Conservation (phyloP, 495 filamentous ascomycete genomes). For the Tuber umbilicatum region DNA sequence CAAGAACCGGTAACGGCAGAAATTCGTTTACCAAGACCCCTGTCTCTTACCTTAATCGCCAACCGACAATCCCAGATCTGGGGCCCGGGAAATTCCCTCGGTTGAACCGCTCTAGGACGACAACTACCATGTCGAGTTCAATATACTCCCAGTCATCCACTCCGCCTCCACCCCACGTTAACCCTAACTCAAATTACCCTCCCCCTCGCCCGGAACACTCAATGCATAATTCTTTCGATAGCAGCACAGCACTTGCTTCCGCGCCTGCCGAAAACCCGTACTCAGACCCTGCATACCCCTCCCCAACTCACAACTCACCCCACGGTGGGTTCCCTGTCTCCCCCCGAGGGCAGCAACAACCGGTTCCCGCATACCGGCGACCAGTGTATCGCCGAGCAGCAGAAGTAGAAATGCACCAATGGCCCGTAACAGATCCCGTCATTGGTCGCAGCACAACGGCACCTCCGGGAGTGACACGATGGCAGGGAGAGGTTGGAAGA, state of each 20-base stretch:
- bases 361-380: no score
- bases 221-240: neutral
- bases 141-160: neutral
- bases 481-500: neutral
- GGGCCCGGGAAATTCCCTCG: neutral
- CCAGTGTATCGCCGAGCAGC: no score
- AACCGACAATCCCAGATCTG: neutral
- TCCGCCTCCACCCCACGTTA: neutral
- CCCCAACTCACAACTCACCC: neutral
- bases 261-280: neutral
- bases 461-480: neutral
- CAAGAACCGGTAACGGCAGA: neutral
- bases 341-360: no score
- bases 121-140: neutral
- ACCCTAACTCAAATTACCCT: neutral
- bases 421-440: neutral
- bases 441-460: slow-evolving; percentile 16
- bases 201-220: neutral
- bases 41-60: neutral
- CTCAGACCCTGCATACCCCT: neutral
- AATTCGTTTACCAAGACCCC: neutral
- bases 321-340: neutral
- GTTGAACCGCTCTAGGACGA: neutral
- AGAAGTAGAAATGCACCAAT: no score
- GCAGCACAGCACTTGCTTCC: neutral